Evolutionary conservation across 495 filamentous ascomycete genomes (phyloP).

Genomic region (Daldinia loculata): DNA sequence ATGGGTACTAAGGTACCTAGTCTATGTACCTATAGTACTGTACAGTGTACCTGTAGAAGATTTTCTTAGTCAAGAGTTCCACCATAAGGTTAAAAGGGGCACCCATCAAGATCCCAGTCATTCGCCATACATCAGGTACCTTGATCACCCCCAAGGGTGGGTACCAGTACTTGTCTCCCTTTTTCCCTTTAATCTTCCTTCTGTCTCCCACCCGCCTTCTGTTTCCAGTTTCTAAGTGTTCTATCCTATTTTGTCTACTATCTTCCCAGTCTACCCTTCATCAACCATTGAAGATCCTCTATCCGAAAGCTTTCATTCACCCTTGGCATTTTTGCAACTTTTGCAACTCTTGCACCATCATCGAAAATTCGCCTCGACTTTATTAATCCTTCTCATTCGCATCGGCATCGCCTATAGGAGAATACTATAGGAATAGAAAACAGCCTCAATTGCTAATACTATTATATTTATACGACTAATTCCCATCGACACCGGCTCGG

Average conservation of each 20-base stretch:
- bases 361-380: constrained; percentile 10
- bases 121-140: constrained; percentile 37
- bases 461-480: constrained; percentile 15
- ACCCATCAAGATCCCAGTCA: constrained; percentile 35
- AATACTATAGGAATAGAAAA: constrained; percentile 1
- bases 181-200: constrained; percentile 44
- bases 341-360: constrained; percentile 6
- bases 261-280: constrained; percentile 5
- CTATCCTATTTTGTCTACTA: constrained; percentile 11
- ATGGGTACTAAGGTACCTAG: not conserved
- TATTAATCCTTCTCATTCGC: constrained; percentile 6
- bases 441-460: constrained; percentile 23
- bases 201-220: constrained; percentile 37
- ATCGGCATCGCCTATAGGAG: not conserved
- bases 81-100: constrained; percentile 33
- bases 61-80: constrained; percentile 42
- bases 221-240: constrained; percentile 36
- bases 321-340: not conserved
- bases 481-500: constrained; percentile 6
- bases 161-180: constrained; percentile 43
- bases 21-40: not conserved
- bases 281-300: constrained; percentile 22
- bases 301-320: constrained; percentile 19
- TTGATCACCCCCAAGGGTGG: constrained; percentile 41
- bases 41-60: constrained; percentile 23